Evolutionary conservation across 176 grass and related monocot species (phyloP), one percentile per base, ranked within the genome.

Genomic region (Bothriochloa decipiens): DNA sequence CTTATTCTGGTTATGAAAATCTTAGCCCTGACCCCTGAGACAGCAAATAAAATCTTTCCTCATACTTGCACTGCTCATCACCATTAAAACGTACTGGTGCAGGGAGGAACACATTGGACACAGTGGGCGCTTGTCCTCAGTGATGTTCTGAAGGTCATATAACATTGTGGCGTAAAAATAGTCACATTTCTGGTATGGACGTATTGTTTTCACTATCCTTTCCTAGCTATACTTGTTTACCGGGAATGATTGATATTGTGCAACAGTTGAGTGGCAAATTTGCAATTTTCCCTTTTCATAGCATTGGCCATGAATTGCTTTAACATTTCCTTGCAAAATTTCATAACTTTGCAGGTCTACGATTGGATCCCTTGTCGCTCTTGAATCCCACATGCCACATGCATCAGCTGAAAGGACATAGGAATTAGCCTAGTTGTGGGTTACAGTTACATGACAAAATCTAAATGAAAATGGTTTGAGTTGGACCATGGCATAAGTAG

Each of bases 101-200:
- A 99, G 96, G 96, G 96, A 76, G 96, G 96, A 89, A 95, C 96
- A 15, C 91, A 98, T 71, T 98, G 96, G 96, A 98, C 93, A n/a
- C 93, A 98, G 26, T 98, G 96, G 91, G 93, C 93, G 43, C 91
- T 94, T 89, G 93, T 95, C 70, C 87, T 98, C 11, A 73, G 91
- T 39, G 93, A 93, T 85, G 86, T 96, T 76, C 60, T 98, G 22
- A 90, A 84, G 52, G 87, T 90, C 68, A 85, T 93, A 53, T 98
- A 87, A 69, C 50, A 41, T 8, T 68, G 15, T 61, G 12, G n/a
- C 63, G 16, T 23, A 18, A 57, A 22, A 73, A 35, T 42, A 65
- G 23, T 18, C 69, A 49, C 57, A 35, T 43, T 68, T 83, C 2
- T 64, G 8, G 46, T 68, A 68, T 39, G 61, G 35, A 33, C 40